Evolutionary conservation across 1,284 basidiomycete species (phyloP).

Genomic region (Lentinus polychrous): DNA sequence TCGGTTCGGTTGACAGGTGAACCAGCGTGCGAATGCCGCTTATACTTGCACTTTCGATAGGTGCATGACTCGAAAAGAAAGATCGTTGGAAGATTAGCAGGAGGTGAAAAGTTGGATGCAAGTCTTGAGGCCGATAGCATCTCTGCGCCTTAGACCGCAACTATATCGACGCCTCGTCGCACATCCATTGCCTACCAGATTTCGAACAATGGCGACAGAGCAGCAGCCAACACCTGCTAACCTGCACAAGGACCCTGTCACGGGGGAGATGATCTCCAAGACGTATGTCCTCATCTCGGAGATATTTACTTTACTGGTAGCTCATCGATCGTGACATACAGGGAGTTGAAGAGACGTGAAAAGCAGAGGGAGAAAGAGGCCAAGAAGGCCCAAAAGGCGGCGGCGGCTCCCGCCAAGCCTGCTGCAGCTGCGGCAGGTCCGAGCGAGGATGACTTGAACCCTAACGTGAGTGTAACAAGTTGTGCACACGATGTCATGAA

Average conservation of each 20-base stretch:
- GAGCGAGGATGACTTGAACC: slow-evolving; percentile 67
- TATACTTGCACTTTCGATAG: not conserved
- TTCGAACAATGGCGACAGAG: slow-evolving; percentile 3
- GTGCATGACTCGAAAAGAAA: not conserved
- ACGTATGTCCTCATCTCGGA: slow-evolving; percentile 46
- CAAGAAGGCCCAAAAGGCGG: slow-evolving; percentile 75
- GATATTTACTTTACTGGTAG: slow-evolving; percentile 15
- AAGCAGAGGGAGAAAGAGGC: slow-evolving; percentile 85
- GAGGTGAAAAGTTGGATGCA: slow-evolving; percentile 26
- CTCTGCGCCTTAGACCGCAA: slow-evolving; percentile 15
- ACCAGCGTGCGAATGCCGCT: not conserved
- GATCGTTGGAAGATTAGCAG: not conserved
- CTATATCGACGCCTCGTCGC: slow-evolving; percentile 12
- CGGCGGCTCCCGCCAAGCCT: slow-evolving; percentile 34
- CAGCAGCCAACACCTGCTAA: slow-evolving; percentile 32
- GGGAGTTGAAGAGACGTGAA: slow-evolving; percentile 87
- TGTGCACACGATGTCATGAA: not conserved
- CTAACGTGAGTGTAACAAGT: slow-evolving; percentile 59
- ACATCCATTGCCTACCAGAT: slow-evolving; percentile 6
- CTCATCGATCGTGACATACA: slow-evolving; percentile 31
- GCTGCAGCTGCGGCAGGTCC: slow-evolving; percentile 24
- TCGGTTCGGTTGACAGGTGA: not conserved
- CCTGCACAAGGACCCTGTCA: slow-evolving; percentile 78
- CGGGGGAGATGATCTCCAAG: slow-evolving; percentile 95
- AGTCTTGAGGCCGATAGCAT: slow-evolving; percentile 16